A percentile compares a stretch with the other conserved stretches of the same genome.
Conservation (phyloP, 768 basidiomycete genomes). For the Lepiota brunneoincarnata region DNA sequence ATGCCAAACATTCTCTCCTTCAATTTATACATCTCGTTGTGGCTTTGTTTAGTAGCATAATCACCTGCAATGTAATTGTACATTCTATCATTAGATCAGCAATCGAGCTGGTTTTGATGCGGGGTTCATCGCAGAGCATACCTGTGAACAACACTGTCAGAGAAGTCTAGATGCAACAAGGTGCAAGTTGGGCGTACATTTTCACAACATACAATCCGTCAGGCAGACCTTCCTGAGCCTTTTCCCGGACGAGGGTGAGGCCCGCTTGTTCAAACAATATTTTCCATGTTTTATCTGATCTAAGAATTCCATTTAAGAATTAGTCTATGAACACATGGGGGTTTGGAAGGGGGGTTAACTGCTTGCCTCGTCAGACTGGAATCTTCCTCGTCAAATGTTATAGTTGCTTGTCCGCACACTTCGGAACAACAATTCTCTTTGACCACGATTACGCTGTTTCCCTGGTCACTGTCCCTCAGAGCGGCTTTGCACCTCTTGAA, state of each 20-base stretch:
- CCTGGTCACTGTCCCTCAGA: conserved; percentile 38
- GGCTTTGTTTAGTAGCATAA: neutral
- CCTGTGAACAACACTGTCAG: conserved; percentile 31
- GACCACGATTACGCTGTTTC: conserved; percentile 69
- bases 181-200: conserved; percentile 41
- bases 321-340: conserved; percentile 3
- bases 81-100: neutral
- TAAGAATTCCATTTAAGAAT: conserved; percentile 25
- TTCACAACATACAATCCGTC: conserved; percentile 80
- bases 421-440: conserved; percentile 90
- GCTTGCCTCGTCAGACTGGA: conserved; percentile 84
- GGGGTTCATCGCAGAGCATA: conserved; percentile 50
- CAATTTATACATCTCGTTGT: neutral
- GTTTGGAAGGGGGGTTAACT: neutral
- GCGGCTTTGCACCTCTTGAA: conserved; percentile 61
- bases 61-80: conserved; percentile 2
- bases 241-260: conserved; percentile 65
- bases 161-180: neutral
- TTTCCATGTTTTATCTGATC: conserved; percentile 85
- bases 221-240: conserved; percentile 83
- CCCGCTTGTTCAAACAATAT: conserved; percentile 71
- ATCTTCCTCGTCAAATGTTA: conserved; percentile 80
- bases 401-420: conserved; percentile 43
- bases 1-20: no score
- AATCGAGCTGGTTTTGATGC: neutral